A percentile compares a stretch with the other conserved stretches of the same genome.
Evolutionary conservation across 306 rosid genomes (phyloP).

Genomic region (Arachis stenosperma): DNA sequence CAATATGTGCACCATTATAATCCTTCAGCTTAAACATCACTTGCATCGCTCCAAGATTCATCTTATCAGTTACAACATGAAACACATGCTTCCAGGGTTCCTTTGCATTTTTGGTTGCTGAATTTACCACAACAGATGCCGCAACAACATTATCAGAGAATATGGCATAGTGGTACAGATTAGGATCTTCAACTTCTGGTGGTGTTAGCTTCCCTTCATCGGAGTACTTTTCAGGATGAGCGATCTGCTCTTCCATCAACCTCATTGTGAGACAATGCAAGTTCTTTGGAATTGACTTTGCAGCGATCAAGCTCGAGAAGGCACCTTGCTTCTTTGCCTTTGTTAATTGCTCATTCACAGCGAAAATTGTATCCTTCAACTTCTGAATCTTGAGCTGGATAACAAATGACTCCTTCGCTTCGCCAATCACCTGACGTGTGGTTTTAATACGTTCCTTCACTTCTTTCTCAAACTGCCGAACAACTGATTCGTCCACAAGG

Average conservation of each 20-base stretch:
- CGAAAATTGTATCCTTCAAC: constrained; percentile 88
- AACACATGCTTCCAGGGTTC: constrained; percentile 91
- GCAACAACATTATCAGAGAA: constrained; percentile 85
- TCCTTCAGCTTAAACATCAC: constrained; percentile 80
- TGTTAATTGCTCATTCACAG: constrained; percentile 80
- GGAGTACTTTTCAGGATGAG: constrained; percentile 63
- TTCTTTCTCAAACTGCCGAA: constrained; percentile 91
- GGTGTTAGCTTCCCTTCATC: constrained; percentile 65
- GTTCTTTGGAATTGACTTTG: constrained; percentile 84
- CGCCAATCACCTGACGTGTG: constrained; percentile 79
- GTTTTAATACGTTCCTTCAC: constrained; percentile 85
- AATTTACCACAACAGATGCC: constrained; percentile 84
- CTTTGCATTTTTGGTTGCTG: constrained; percentile 73
- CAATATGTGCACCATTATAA: constrained; percentile 73
- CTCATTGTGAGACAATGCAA: constrained; percentile 78
- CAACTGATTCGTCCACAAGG: constrained; percentile 60
- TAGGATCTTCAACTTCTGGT: constrained; percentile 76
- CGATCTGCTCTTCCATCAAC: constrained; percentile 76
- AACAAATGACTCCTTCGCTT: constrained; percentile 90
- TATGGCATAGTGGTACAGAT: constrained; percentile 75
- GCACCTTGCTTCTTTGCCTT: constrained; percentile 97
- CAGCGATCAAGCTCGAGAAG: constrained; percentile 87
- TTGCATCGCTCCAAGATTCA: constrained; percentile 95
- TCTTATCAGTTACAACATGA: constrained; percentile 89
- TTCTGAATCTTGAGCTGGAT: constrained; percentile 96